Evolutionary conservation across 768 basidiomycete species (phyloP).

Genomic region (Kondoa malvinella): DNA sequence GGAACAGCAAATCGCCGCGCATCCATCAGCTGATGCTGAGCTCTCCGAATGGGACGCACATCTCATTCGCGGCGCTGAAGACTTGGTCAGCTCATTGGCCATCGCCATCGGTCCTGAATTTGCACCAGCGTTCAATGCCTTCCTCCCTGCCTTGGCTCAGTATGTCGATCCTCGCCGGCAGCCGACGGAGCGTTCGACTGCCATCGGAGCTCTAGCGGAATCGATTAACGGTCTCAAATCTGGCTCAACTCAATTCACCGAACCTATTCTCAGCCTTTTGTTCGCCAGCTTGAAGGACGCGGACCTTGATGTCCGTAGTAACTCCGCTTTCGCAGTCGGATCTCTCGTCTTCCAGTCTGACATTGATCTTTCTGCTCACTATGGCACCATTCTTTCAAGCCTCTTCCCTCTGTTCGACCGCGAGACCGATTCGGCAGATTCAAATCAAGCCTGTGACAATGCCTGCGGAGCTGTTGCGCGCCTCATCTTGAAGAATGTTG

Average conservation of each 20-base stretch:
- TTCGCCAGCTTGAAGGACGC: constrained; percentile 61
- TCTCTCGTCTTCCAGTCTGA: constrained; percentile 75
- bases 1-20: constrained; percentile 32
- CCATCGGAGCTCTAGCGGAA: constrained; percentile 86
- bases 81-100: constrained; percentile 78
- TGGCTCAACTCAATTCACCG: constrained; percentile 62
- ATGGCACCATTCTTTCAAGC: constrained; percentile 54
- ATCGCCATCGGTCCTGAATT: constrained; percentile 73
- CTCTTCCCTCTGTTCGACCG: constrained; percentile 64
- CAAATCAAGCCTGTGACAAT: constrained; percentile 80
- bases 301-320: constrained; percentile 87
- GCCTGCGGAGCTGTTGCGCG: constrained; percentile 86
- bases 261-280: constrained; percentile 65
- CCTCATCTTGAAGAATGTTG: constrained; percentile 59
- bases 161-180: constrained; percentile 83
- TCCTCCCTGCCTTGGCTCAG: constrained; percentile 74
- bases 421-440: constrained; percentile 46
- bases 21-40: constrained; percentile 55
- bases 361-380: constrained; percentile 64
- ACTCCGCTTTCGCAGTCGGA: constrained; percentile 85
- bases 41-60: constrained; percentile 94
- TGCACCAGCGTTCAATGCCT: constrained; percentile 58
- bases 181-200: constrained; percentile 74
- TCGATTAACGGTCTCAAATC: constrained; percentile 79
- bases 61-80: constrained; percentile 79